Evolutionary conservation across 2,329 filamentous ascomycete genomes (phyloP).

Genomic region (Clathrospora elynae): DNA sequence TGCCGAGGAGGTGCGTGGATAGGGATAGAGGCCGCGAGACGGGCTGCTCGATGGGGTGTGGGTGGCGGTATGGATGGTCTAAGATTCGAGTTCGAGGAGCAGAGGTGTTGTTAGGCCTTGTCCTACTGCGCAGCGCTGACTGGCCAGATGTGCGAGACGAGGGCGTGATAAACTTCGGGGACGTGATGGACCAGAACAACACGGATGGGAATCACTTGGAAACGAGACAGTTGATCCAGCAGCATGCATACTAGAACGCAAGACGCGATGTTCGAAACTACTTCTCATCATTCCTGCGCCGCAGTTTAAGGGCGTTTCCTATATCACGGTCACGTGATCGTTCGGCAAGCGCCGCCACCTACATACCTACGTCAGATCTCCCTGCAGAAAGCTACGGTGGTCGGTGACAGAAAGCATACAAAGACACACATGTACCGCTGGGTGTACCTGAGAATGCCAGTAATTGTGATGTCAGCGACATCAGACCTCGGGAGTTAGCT

Average conservation of each 20-base stretch:
- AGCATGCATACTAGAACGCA: conserved; percentile 2
- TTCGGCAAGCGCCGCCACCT: conserved; percentile 6
- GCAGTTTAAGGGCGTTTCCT: conserved; percentile 10
- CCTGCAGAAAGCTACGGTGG: too few relatives aligned
- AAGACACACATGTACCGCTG: neutral
- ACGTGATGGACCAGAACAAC: conserved; percentile 4
- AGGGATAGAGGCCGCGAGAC: conserved; percentile 20
- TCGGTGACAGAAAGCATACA: too few relatives aligned
- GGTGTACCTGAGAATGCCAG: neutral
- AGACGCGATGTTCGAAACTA: conserved; percentile 3
- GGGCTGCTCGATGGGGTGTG: conserved; percentile 28
- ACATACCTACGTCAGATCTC: too few relatives aligned
- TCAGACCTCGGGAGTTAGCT: neutral
- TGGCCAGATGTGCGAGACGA: conserved; percentile 28
- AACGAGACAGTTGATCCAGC: conserved; percentile 7
- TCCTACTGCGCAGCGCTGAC: conserved; percentile 33
- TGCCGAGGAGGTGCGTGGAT: conserved; percentile 14
- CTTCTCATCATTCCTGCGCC: conserved; percentile 24
- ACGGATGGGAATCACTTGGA: conserved; percentile 3
- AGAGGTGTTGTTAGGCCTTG: conserved; percentile 35
- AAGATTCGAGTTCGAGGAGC: conserved; percentile 32
- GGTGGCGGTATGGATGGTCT: conserved; percentile 27
- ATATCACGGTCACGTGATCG: conserved; percentile 20
- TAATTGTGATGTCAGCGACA: neutral
- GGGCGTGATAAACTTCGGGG: conserved; percentile 28